A percentile compares a stretch with the other conserved stretches of the same genome.
Evolutionary conservation across 192 early-diverging fungal genomes (phyloP).

Genomic region (Linnemannia elongata): DNA sequence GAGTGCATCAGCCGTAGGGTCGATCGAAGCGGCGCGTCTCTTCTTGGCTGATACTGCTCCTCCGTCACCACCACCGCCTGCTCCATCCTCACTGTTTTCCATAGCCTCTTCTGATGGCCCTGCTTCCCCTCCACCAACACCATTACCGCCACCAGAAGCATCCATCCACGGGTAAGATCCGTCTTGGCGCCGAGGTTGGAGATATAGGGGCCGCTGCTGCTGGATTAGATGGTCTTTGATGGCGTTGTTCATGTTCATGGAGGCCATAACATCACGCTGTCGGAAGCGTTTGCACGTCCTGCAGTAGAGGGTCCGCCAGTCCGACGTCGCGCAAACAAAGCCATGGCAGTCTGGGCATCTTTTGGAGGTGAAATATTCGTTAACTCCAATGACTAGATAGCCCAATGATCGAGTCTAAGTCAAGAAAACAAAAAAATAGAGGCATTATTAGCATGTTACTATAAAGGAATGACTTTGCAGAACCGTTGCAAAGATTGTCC

Average conservation of each 20-base stretch:
- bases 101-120: constrained; percentile 6
- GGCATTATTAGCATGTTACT: not conserved
- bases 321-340: too few species aligned
- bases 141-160: not conserved
- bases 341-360: constrained; percentile 9
- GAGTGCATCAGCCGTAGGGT: constrained; percentile 8
- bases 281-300: not conserved
- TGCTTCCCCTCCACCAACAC: constrained; percentile 6
- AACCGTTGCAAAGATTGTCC: constrained; percentile 6
- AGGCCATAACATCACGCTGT: constrained; percentile 17
- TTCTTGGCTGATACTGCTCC: too few species aligned
- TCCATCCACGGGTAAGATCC: constrained; percentile 13
- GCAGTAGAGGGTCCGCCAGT: too few species aligned
- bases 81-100: not conserved
- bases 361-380: not conserved
- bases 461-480: not conserved
- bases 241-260: constrained; percentile 7
- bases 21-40: constrained; percentile 9
- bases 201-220: constrained; percentile 8
- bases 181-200: constrained; percentile 12
- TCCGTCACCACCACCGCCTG: too few species aligned
- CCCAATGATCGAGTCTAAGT: constrained; percentile 22
- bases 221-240: not conserved
- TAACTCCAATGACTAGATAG: constrained; percentile 8
- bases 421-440: constrained; percentile 1